These are phyloP conservation scores for Eucalyptus cloeziana DNA, from an alignment of 345 rosid species.

Conservation along the genomic window DNA sequence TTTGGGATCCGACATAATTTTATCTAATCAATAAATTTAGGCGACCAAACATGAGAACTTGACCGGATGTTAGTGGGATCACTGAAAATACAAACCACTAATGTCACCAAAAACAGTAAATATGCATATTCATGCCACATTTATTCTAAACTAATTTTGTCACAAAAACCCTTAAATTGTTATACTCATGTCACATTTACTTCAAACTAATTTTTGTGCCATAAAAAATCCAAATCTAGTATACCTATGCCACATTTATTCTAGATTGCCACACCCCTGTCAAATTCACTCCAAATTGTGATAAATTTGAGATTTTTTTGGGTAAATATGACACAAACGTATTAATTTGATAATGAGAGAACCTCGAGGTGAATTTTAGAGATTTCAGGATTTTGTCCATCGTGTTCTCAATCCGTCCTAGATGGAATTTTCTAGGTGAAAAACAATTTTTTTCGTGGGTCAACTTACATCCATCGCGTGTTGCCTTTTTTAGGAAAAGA, in stretches of 20 bases:
- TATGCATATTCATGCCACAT: rapidly evolving
- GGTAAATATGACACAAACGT: neutral
- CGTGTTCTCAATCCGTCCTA: neutral
- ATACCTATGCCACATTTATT: rapidly evolving
- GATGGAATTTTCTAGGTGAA: neutral
- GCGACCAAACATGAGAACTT: too few species aligned
- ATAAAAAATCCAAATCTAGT: neutral
- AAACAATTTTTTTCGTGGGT: neutral
- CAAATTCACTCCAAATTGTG: neutral
- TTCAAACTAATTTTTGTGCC: neutral
- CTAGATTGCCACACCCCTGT: rapidly evolving
- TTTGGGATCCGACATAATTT: rapidly evolving
- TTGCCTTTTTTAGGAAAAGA: neutral
- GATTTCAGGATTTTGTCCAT: neutral
- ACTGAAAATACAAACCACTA: neutral
- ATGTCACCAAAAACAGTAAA: rapidly evolving
- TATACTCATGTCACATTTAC: neutral
- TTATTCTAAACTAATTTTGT: neutral
- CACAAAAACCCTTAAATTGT: too few species aligned
- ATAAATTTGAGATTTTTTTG: neutral
- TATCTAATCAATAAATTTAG: neutral
- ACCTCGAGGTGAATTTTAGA: neutral
- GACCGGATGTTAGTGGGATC: rapidly evolving
- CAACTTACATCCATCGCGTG: rapidly evolving
- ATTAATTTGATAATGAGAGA: neutral